phyloP scores from a whole-genome alignment of 2,329 filamentous ascomycete species.

The Xylaria sp. region DNA sequence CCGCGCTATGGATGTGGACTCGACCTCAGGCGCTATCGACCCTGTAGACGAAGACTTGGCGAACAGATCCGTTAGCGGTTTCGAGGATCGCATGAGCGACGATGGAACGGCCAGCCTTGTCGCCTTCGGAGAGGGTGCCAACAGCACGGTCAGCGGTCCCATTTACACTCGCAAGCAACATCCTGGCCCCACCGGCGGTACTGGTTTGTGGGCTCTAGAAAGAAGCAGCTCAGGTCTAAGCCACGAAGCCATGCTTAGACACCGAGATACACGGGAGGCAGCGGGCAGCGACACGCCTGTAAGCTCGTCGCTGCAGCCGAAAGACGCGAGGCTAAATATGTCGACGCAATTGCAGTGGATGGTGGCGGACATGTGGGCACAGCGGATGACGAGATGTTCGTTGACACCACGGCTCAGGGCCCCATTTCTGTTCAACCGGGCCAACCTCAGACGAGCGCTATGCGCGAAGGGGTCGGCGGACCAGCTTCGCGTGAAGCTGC shows the following conservation, averaged over 20 bases:
- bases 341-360: conserved; percentile 69
- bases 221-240: conserved; percentile 59
- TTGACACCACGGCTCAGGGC: conserved; percentile 68
- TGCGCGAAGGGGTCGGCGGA: conserved; percentile 43
- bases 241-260: conserved; percentile 46
- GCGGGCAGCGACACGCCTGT: conserved; percentile 50
- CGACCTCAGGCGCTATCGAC: conserved; percentile 42
- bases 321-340: conserved; percentile 65
- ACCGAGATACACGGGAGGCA: conserved; percentile 39
- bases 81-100: conserved; percentile 80
- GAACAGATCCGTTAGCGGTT: conserved; percentile 55
- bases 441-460: conserved; percentile 46
- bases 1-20: conserved; percentile 61
- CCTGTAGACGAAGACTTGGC: conserved; percentile 48
- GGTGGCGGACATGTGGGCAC: conserved; percentile 48
- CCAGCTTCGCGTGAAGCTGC: conserved; percentile 58
- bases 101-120: conserved; percentile 84
- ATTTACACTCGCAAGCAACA: conserved; percentile 64
- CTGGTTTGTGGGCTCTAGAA: conserved; percentile 52
- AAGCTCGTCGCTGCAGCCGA: conserved; percentile 57
- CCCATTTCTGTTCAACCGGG: conserved; percentile 54
- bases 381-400: conserved; percentile 57
- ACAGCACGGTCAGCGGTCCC: conserved; percentile 81
- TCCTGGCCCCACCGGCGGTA: conserved; percentile 45
- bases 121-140: conserved; percentile 90